A percentile compares a stretch with the other conserved stretches of the same genome.
phyloP scores from a whole-genome alignment of 331 rosid genomes.

The Stylosanthes scabra region DNA sequence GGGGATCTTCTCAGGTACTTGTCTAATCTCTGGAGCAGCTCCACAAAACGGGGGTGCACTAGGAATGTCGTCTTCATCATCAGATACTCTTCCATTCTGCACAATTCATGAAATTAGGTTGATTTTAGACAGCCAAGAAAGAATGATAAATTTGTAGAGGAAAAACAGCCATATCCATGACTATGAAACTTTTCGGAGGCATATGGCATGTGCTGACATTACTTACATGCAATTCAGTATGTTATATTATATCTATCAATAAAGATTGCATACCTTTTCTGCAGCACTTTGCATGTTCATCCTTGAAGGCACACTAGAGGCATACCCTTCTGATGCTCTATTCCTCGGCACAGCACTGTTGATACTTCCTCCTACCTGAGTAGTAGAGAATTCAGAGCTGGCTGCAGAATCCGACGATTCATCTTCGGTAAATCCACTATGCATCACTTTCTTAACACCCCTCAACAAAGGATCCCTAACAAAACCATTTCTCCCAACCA shows the following conservation, averaged over 20 bases:
- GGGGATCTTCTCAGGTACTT: constrained; percentile 45
- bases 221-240: constrained; percentile 17
- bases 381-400: constrained; percentile 90
- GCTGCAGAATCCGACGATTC: constrained; percentile 92
- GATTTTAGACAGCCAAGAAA: constrained; percentile 5
- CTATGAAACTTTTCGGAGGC: not conserved
- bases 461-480: constrained; percentile 44
- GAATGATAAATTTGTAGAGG: constrained; percentile 1
- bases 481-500: constrained; percentile 53
- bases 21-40: constrained; percentile 67
- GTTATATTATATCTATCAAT: not conserved
- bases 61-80: constrained; percentile 72
- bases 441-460: constrained; percentile 52
- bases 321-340: constrained; percentile 77
- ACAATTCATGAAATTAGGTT: constrained; percentile 48
- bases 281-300: constrained; percentile 56
- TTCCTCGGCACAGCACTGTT: constrained; percentile 59
- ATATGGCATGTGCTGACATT: not conserved
- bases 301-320: constrained; percentile 75
- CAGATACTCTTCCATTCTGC: constrained; percentile 62
- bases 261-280: constrained; percentile 58
- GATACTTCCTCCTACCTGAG: constrained; percentile 85
- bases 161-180: not conserved
- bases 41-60: constrained; percentile 91
- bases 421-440: constrained; percentile 73